Evolutionary conservation across 208 protist species (phyloP).

Genomic region (Novymonas esmeraldas): DNA sequence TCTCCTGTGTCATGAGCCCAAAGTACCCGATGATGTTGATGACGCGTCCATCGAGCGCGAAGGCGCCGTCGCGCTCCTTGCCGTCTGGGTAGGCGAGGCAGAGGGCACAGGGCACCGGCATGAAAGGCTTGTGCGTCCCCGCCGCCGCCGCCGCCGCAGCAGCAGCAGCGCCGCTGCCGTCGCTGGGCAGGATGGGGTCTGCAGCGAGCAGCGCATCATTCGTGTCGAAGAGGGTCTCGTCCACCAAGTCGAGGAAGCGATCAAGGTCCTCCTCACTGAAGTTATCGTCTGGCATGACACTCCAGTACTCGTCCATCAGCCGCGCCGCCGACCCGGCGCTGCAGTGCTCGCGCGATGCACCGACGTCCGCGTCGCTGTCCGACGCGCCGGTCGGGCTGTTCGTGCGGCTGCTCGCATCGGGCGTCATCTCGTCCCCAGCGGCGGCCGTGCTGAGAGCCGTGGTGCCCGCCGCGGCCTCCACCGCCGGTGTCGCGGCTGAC

Average conservation of each 20-base stretch:
- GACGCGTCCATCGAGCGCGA: slow-evolving; percentile 60
- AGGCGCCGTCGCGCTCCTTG: slow-evolving; percentile 70
- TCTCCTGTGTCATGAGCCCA: slow-evolving; percentile 61
- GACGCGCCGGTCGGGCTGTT: not conserved
- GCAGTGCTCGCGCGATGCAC: no score
- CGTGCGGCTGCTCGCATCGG: not conserved
- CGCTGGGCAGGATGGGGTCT: slow-evolving; percentile 19
- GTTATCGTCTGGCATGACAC: slow-evolving; percentile 57
- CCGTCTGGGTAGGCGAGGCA: slow-evolving; percentile 80
- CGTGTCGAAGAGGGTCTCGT: slow-evolving; percentile 55
- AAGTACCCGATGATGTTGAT: slow-evolving; percentile 89
- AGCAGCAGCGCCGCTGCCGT: not conserved
- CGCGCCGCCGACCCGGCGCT: not conserved
- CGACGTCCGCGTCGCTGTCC: not conserved
- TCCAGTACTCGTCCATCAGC: slow-evolving; percentile 46
- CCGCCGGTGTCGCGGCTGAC: not conserved
- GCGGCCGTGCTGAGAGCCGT: not conserved
- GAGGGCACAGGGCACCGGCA: slow-evolving; percentile 78
- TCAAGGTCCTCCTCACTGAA: slow-evolving; percentile 80
- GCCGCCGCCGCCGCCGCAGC: not conserved
- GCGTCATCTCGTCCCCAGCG: not conserved
- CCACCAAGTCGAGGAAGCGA: slow-evolving; percentile 65
- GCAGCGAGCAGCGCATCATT: slow-evolving; percentile 61
- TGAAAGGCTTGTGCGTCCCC: slow-evolving; percentile 27
- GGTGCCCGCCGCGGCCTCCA: not conserved